Base-by-base conservation (phyloP, 805 yeast genomes). In the Candida broadrunensis region DNA sequence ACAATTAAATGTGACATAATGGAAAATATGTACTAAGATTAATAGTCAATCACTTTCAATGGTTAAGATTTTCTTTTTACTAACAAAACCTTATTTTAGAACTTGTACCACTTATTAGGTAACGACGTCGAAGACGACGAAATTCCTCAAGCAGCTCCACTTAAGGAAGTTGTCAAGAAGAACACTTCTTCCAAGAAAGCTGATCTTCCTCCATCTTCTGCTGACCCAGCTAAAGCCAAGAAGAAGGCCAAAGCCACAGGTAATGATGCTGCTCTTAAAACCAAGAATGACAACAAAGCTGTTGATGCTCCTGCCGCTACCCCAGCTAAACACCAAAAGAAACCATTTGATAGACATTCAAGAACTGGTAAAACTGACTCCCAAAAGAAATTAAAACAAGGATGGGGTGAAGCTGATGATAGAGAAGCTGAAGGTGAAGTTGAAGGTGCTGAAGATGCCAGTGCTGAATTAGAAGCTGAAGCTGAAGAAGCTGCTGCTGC, bases 61-160 rank as follows among this genome's bases (percentile, higher is more conserved):
- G n/a, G n/a, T n/a, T n/a, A n/a, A n/a, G n/a, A n/a, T n/a, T n/a
- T n/a, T n/a, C n/a, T n/a, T n/a, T n/a, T n/a, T n/a, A n/a, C n/a
- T n/a, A n/a, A n/a, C n/a, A n/a, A n/a, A n/a, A n/a, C n/a, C n/a
- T n/a, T n/a, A 44, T 44, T 25, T 14, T 56, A 83, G 88, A 86
- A 86, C 75, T 86, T 87, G 66, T 86, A 75, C 70, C 86, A 79
- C 70, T 78, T 85, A 69, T 77, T 86, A 75, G 93, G 85, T 67
- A 86, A 87, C 81, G 95, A 87, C 75, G 87, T 85, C 57, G 90
- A 85, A 65, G 95, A 83, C 70, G 95, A 84, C 69, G 85, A 80
- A 58, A 78, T 73, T 60, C 72, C 73, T 41, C 79, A 78, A 49
- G 64, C 67, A 42, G 62, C 72, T 27, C 66, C 77, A 52, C 81